These are phyloP conservation scores for Boletus vinaceobasis DNA, from an alignment of 768 basidiomycete species.

Conservation along the genomic window DNA sequence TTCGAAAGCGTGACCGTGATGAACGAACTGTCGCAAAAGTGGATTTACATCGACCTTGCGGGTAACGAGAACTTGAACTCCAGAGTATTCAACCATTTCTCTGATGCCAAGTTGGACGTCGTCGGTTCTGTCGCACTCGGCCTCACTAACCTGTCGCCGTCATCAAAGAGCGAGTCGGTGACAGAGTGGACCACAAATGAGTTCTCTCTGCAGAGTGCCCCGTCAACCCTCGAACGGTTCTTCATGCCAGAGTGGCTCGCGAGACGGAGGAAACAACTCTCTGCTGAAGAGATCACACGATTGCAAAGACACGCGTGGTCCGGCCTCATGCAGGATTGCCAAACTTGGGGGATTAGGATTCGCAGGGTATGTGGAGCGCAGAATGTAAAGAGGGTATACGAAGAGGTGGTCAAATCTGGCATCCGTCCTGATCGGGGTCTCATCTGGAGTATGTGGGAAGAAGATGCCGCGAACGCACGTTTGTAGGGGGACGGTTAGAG, in stretches of 20 bases:
- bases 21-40: constrained; percentile 33
- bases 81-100: constrained; percentile 41
- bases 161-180: constrained; percentile 31
- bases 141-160: constrained; percentile 52
- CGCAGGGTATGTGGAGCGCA: constrained; percentile 46
- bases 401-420: constrained; percentile 41
- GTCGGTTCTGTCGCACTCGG: constrained; percentile 49
- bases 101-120: constrained; percentile 22
- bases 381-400: constrained; percentile 49
- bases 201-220: constrained; percentile 16
- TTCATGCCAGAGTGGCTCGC: constrained; percentile 72
- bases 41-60: constrained; percentile 65
- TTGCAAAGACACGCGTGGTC: constrained; percentile 57
- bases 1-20: constrained; percentile 35
- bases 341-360: constrained; percentile 49
- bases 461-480: constrained; percentile 11
- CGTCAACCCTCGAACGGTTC: constrained; percentile 44
- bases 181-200: constrained; percentile 41
- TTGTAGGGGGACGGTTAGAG: constrained; percentile 3
- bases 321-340: constrained; percentile 55
- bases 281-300: constrained; percentile 42
- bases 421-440: constrained; percentile 54
- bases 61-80: constrained; percentile 52
- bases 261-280: constrained; percentile 47
- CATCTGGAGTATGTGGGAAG: constrained; percentile 67